Percentiles rank a stretch among this genome's conserved stretches.
These are phyloP conservation scores for Micractinium conductrix DNA, from an alignment of 139 green algal species.

Conservation along the genomic window DNA sequence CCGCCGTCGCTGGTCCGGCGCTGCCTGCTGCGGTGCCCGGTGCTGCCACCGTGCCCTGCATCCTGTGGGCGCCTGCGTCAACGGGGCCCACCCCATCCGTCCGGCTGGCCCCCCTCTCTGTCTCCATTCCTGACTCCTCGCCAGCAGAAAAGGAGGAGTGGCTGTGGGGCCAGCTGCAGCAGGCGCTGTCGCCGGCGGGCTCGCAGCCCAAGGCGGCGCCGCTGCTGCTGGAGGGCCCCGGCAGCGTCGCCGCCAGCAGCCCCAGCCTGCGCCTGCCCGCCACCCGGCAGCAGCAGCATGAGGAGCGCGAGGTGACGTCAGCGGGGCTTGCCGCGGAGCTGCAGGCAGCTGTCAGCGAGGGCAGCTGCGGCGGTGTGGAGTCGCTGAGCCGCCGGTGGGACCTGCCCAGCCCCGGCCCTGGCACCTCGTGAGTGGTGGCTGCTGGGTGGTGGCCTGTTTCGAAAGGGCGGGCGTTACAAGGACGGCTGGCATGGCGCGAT, in stretches of 20 bases:
- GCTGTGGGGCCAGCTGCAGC: constrained; percentile 24
- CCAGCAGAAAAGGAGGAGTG: too few relatives aligned
- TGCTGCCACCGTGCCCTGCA: too few relatives aligned
- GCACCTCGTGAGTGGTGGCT: constrained; percentile 1
- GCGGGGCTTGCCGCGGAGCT: neutral
- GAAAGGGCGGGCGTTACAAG: too few relatives aligned
- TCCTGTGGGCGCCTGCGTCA: too few relatives aligned
- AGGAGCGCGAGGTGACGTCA: neutral
- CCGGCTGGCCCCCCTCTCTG: too few relatives aligned
- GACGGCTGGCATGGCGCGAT: too few relatives aligned
- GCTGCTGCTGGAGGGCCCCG: neutral
- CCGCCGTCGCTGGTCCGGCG: too few relatives aligned
- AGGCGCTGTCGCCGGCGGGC: neutral
- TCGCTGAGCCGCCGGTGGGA: constrained; percentile 30
- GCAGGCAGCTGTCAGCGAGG: neutral
- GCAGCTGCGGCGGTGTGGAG: neutral
- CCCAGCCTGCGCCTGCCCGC: constrained; percentile 21
- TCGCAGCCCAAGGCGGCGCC: neutral
- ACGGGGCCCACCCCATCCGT: too few relatives aligned
- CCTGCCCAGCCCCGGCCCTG: constrained; percentile 8
- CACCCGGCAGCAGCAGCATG: neutral
- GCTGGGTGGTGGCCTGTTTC: neutral
- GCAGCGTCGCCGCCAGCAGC: constrained; percentile 16
- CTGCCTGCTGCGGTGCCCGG: too few relatives aligned
- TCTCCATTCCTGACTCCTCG: too few relatives aligned